These are phyloP conservation scores for Rhizopogon salebrosus DNA, from an alignment of 768 basidiomycete species.

Conservation along the genomic window DNA sequence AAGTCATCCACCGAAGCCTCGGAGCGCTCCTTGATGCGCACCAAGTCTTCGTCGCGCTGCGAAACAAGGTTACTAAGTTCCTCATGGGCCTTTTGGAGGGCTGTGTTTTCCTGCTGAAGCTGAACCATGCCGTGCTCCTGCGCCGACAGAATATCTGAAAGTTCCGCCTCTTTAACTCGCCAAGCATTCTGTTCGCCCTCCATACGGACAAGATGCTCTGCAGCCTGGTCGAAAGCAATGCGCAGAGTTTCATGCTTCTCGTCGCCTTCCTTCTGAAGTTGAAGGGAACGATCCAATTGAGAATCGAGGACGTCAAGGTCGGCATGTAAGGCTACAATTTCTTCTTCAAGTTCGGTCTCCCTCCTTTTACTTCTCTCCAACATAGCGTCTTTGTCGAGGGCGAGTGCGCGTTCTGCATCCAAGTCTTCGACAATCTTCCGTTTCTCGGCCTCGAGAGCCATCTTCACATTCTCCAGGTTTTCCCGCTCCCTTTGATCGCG, in stretches of 20 bases:
- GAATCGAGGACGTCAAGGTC: constrained; percentile 84
- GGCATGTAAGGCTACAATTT: constrained; percentile 69
- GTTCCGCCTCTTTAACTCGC: constrained; percentile 57
- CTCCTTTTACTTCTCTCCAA: constrained; percentile 80
- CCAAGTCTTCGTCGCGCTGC: constrained; percentile 78
- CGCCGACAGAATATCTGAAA: constrained; percentile 50
- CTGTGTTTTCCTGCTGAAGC: constrained; percentile 53
- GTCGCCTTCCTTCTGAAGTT: constrained; percentile 73
- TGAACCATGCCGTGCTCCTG: constrained; percentile 56
- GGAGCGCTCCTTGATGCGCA: constrained; percentile 68
- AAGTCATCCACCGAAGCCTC: constrained; percentile 61
- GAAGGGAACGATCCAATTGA: constrained; percentile 77
- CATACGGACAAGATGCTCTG: constrained; percentile 77
- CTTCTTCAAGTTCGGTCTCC: constrained; percentile 84
- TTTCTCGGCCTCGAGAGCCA: constrained; percentile 82
- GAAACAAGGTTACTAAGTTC: constrained; percentile 64
- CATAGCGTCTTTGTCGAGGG: constrained; percentile 76
- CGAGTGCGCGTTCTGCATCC: constrained; percentile 74
- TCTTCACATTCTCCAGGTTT: constrained; percentile 73
- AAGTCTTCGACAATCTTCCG: constrained; percentile 75
- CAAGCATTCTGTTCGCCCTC: constrained; percentile 74
- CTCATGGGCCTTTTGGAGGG: constrained; percentile 58
- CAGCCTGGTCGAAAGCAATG: constrained; percentile 76
- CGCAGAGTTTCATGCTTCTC: constrained; percentile 71
- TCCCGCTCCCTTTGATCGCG: constrained; percentile 80